Evolutionary conservation across 805 yeast species (phyloP), one percentile per base, ranked within the genome.

Genomic region (Yarrowia yakushimensis): DNA sequence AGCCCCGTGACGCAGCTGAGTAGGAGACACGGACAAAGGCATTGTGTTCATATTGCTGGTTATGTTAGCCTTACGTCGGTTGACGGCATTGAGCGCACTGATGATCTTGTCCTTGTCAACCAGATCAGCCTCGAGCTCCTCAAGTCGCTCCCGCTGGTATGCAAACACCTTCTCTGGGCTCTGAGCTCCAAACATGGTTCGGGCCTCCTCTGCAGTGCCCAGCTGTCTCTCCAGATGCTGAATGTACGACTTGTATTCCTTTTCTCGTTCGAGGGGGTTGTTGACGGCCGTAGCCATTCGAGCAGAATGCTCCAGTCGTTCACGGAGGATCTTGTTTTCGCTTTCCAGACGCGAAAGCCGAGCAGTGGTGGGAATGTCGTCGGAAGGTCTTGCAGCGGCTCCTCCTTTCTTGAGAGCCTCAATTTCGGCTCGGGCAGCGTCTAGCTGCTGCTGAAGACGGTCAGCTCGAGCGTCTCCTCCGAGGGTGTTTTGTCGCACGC

Each of bases 81-180:
- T 79, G 2, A 89, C 82, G 48, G 87, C 83, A 34, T 86, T 83
- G 63, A 90, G 75, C 1, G 93, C 90, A 64, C 81, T 83, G 63
- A 91, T 88, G 66, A 91, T 85, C 48, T 85, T 84, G 67, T 90
- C 96, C 72, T 90, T 91, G 66, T 87, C 88, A 48, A 81, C 79
- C 37, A 88, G 69, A 45, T 81, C 78, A 55, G 83, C 86, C 67
- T 81, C 80, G 66, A 92, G 76, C 57, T 85, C 90, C 50, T 74
- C 68, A 13, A 91, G 82, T 68, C 88, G 93, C 52, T 85, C 89
- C 63, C 82, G 85, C 67, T 85, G 86, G 45, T 85, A 88, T 65
- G 78, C 78, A 63, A 85, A 68, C 9, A 83, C 67, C 43, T 31
- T 73, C 23, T 66, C 67, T 7, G 68, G 63, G 20, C 65, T 62